Percentiles rank a stretch among this genome's conserved stretches.
Evolutionary conservation across 2,329 filamentous ascomycete genomes (phyloP).

Genomic region (Myriosclerotinia curreyana): DNA sequence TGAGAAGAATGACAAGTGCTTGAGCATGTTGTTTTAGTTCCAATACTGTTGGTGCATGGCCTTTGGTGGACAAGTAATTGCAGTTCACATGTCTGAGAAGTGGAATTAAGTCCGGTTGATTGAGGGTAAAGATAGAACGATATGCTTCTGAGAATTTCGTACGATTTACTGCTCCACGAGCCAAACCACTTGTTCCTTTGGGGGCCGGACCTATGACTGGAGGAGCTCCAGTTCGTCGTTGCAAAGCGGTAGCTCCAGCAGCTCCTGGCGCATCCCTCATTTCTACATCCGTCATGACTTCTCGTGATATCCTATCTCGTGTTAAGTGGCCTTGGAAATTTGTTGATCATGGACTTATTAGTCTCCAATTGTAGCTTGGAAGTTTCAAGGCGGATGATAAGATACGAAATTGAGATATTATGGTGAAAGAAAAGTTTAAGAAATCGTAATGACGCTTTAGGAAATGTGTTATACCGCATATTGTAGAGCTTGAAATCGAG

Average conservation of each 20-base stretch:
- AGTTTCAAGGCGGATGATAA: background rate
- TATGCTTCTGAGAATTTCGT: constrained; percentile 28
- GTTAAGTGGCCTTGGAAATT: background rate
- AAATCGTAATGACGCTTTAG: constrained; percentile 11
- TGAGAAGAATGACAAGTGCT: constrained; percentile 53
- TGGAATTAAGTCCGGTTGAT: constrained; percentile 4
- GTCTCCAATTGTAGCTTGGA: background rate
- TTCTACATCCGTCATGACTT: constrained; percentile 2
- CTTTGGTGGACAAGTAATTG: constrained; percentile 53
- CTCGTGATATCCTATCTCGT: background rate
- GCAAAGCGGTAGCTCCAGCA: background rate
- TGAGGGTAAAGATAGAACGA: constrained; percentile 25
- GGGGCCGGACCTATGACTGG: background rate
- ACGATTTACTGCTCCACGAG: constrained; percentile 5
- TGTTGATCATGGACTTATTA: background rate
- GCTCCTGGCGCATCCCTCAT: constrained; percentile 13
- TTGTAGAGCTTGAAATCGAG: background rate
- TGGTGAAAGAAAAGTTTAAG: constrained; percentile 12
- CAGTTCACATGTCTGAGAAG: constrained; percentile 53
- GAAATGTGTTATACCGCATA: background rate
- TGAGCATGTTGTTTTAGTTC: constrained; percentile 60
- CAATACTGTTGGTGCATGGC: constrained; percentile 52
- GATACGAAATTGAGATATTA: background rate
- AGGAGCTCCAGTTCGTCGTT: background rate
- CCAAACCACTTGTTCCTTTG: background rate